Percentiles rank a stretch among this genome's conserved stretches.
phyloP scores from a whole-genome alignment of 306 rosid genomes.

The Acacia melanoxylon region DNA sequence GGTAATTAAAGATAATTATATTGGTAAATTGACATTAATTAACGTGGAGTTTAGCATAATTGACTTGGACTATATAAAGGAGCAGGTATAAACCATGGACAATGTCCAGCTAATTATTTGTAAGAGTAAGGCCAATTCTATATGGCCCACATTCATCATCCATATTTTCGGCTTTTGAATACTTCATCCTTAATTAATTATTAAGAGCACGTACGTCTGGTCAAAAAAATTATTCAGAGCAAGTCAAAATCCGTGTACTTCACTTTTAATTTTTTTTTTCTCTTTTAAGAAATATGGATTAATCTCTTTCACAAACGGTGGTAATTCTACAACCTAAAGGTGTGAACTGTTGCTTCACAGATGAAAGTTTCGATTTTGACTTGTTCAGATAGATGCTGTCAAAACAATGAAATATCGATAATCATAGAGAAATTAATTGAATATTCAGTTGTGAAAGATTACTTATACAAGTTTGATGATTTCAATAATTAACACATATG shows the following conservation, averaged over 20 bases:
- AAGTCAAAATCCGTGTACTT: constrained; percentile 38
- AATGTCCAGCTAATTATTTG: neutral
- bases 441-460: too few relatives aligned
- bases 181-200: neutral
- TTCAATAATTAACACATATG: too few relatives aligned
- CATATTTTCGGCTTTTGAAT: constrained; percentile 9
- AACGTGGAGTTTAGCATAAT: neutral
- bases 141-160: neutral
- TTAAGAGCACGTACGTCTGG: constrained; percentile 23
- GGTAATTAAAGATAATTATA: neutral
- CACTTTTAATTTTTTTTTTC: neutral
- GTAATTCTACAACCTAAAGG: neutral
- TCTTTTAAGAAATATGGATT: neutral
- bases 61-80: neutral
- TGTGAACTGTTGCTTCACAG: too few relatives aligned
- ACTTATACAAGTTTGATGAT: too few relatives aligned
- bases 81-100: neutral
- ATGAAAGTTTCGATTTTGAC: neutral
- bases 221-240: neutral
- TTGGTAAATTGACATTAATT: neutral
- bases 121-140: neutral
- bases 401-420: too few relatives aligned
- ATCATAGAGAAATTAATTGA: too few relatives aligned
- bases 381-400: neutral
- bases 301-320: neutral